Base-by-base conservation (phyloP, 2,329 filamentous ascomycete species). In the Pyricularia sp. region DNA sequence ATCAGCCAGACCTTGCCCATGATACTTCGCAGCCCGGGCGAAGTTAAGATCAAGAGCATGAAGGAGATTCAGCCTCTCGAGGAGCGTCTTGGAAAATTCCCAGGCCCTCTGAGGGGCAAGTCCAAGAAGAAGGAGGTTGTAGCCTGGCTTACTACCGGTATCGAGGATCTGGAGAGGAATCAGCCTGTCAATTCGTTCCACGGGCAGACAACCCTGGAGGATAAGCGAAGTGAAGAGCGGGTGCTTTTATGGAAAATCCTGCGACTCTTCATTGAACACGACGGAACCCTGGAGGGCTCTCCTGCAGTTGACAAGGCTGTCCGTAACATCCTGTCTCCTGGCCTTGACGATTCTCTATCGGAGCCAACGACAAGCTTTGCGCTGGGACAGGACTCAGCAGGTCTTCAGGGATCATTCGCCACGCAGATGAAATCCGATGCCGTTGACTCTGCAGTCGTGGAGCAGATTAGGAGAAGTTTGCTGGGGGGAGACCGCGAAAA, bases 81-180 rank as follows among this genome's bases (percentile, higher is more conserved):
- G 28, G 91, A 94, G 40, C 83, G 87, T 2, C 78, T 94, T 62
- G 82, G 85, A 22, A 91, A 88, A 69, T 97, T 97, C 71, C 94
- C 94, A 0, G 94, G 94, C 0, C 94, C 96, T 3, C 78, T 99
- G 31, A 92, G 89, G 74, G 84, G 87, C 55, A 97, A 97, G 73
- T 86, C 88, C 1, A 97, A 96, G 81, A 99, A 99, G 81, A 99
- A 97, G 78, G 93, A 99, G 65, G 84, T 91, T 0, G 70, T 93
- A 59, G 76, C 85, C 1, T 99, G 96, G 94, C 80, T 99, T 60
- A 84, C 82, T 4, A 79, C 83, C 66, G 91, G 88, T 64, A 93
- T 97, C 65, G 87, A 90, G 49, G 78, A 78, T 0, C 77, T 97
- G 44, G 90, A 96, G 72, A 83, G 80, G 70, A 81, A 76, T 64